Percentiles rank a stretch among this genome's conserved stretches.
Evolutionary conservation across 768 basidiomycete species (phyloP).

Genomic region (Phanerochaete carnosa): DNA sequence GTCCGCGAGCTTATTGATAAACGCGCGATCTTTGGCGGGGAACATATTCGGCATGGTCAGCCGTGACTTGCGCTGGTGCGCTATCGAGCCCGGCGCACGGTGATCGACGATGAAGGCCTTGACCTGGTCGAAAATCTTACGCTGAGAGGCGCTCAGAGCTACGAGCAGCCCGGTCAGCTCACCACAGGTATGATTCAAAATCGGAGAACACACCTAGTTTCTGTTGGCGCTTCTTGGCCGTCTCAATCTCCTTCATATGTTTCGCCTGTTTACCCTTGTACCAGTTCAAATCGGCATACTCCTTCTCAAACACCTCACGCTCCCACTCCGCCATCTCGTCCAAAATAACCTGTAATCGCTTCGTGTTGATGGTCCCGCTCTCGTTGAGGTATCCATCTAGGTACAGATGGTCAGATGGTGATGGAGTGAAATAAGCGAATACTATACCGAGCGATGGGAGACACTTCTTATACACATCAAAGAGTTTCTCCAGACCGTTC

Average conservation of each 20-base stretch:
- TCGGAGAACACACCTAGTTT: constrained; percentile 54
- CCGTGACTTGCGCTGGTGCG: constrained; percentile 32
- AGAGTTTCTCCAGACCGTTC: constrained; percentile 89
- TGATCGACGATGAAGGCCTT: constrained; percentile 64
- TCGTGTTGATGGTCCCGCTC: constrained; percentile 74
- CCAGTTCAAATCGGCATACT: constrained; percentile 88
- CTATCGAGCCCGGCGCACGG: constrained; percentile 32
- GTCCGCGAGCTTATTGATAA: constrained; percentile 71
- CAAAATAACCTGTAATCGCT: constrained; percentile 80
- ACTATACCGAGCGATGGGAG: constrained; percentile 65
- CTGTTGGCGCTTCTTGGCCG: constrained; percentile 48
- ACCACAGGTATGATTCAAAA: neutral
- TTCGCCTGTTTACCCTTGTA: constrained; percentile 90
- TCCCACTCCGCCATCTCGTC: constrained; percentile 90
- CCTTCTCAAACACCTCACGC: constrained; percentile 86
- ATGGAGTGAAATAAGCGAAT: neutral
- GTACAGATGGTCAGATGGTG: neutral
- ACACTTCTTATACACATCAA: constrained; percentile 93
- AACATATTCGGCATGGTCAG: constrained; percentile 77
- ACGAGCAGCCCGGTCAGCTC: neutral
- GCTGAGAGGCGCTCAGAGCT: constrained; percentile 75
- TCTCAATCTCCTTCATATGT: constrained; percentile 63
- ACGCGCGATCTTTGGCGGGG: constrained; percentile 74
- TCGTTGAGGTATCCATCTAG: constrained; percentile 93
- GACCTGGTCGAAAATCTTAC: constrained; percentile 75